phyloP scores from a whole-genome alignment of 345 rosid genomes.

The thale cress (Arabidopsis thaliana) region TAIR10.1 NC_003074.8:9960501-9961000 shows the following conservation, averaged over 20 bases:
- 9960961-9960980: slow-evolving; percentile 18
- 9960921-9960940: slow-evolving; percentile 41
- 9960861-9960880: slow-evolving; percentile 8
- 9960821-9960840: slow-evolving; percentile 28
- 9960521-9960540: too few relatives aligned
- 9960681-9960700: background rate
- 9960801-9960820: background rate
- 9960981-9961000: slow-evolving; percentile 12
- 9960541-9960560: too few relatives aligned
- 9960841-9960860: slow-evolving; percentile 15
- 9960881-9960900: background rate
- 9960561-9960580: too few relatives aligned
- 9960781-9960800: background rate
- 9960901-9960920: slow-evolving; percentile 37
- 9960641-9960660: too few relatives aligned
- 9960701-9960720: too few relatives aligned
- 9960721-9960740: background rate
- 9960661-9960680: too few relatives aligned
- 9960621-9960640: too few relatives aligned
- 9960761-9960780: too few relatives aligned
- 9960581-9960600: too few relatives aligned
- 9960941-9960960: slow-evolving; percentile 31
- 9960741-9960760: too few relatives aligned
- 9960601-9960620: too few relatives aligned
- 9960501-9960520: too few relatives aligned